Evolutionary conservation across 306 rosid genomes (phyloP).

Genomic region (Boehmeria nivea): DNA sequence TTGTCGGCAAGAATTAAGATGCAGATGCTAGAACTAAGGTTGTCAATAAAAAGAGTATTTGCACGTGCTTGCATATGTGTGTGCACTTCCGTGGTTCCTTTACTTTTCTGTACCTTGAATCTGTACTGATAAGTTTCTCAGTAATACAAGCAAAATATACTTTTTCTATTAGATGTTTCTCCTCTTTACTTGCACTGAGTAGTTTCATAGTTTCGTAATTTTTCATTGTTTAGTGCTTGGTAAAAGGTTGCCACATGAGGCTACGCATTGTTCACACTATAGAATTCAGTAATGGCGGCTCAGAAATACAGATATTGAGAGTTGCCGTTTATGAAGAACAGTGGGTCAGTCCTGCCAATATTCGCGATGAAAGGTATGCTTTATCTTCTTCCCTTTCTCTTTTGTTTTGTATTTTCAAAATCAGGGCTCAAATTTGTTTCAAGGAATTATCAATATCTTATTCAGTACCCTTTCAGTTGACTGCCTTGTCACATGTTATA

Average conservation of each 20-base stretch:
- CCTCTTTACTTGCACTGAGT: too few species aligned
- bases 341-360: conserved; percentile 71
- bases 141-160: too few species aligned
- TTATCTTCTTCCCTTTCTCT: background rate
- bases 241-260: conserved; percentile 93
- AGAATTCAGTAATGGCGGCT: conserved; percentile 75
- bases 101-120: background rate
- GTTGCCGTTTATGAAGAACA: conserved; percentile 83
- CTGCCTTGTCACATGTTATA: too few species aligned
- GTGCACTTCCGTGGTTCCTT: too few species aligned
- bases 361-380: conserved; percentile 52
- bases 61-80: background rate
- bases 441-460: too few species aligned
- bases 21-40: too few species aligned
- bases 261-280: conserved; percentile 82
- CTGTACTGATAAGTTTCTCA: background rate
- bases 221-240: conserved; percentile 74
- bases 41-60: too few species aligned
- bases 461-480: too few species aligned
- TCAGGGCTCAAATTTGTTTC: too few species aligned
- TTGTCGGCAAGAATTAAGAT: too few species aligned
- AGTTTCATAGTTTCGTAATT: too few species aligned
- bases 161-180: conserved; percentile 1
- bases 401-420: too few species aligned
- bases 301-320: conserved; percentile 87